Conservation (phyloP, 139 green algal species). For the Coccomyxa sp. region DNA sequence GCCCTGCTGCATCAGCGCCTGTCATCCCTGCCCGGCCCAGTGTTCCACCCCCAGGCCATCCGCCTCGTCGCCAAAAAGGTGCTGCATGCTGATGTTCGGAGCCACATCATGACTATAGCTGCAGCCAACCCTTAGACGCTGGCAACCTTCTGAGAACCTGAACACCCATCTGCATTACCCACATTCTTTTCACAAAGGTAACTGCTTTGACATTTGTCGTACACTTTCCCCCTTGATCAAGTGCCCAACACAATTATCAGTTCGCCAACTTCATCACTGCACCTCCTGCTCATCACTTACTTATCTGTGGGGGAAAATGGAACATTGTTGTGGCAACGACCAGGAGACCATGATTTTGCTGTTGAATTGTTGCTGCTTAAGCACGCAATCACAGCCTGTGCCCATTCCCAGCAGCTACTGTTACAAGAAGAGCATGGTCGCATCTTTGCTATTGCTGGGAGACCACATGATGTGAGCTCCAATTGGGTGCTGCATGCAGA, state of each 20-base stretch:
- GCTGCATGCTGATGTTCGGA: neutral
- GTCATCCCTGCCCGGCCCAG: constrained; percentile 30
- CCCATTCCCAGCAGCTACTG: neutral
- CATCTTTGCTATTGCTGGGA: neutral
- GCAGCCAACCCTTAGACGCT: too few species aligned
- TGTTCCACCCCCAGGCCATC: constrained; percentile 30
- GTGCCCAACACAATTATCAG: too few species aligned
- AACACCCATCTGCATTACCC: too few species aligned
- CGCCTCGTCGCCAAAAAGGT: constrained; percentile 40
- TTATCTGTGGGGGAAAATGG: too few species aligned
- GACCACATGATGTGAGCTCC: too few species aligned
- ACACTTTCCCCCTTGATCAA: too few species aligned
- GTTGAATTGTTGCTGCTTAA: neutral
- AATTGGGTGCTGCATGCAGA: constrained; percentile 17
- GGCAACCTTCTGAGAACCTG: too few species aligned
- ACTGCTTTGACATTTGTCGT: too few species aligned
- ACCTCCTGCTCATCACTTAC: too few species aligned
- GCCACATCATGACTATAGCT: too few species aligned
- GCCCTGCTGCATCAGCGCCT: constrained; percentile 37
- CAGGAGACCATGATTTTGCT: neutral
- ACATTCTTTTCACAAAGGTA: too few species aligned
- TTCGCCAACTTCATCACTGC: too few species aligned
- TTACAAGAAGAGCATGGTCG: neutral
- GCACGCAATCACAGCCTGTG: neutral
- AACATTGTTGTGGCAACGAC: neutral